phyloP scores from a whole-genome alignment of 805 yeast species.

The Hanseniaspora pseudoguilliermondii region DNA sequence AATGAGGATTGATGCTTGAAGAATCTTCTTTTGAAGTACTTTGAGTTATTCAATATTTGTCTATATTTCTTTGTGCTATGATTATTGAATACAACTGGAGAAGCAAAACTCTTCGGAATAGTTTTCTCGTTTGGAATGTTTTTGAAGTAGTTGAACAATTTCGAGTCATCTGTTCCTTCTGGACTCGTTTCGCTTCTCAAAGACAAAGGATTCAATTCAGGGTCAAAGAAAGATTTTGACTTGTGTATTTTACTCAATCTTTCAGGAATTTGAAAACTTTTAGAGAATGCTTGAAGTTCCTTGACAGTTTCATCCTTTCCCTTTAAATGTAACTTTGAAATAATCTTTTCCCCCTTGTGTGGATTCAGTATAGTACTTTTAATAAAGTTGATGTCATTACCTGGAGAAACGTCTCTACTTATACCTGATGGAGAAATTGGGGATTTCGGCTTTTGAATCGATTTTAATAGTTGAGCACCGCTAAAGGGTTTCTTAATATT shows the following conservation, averaged over 20 bases:
- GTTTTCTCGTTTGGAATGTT: background rate
- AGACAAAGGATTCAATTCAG: background rate
- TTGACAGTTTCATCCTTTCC: constrained; percentile 11
- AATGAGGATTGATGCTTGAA: background rate
- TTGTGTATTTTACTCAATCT: background rate
- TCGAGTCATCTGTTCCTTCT: background rate
- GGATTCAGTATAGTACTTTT: background rate
- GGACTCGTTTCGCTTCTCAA: background rate
- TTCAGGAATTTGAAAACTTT: constrained; percentile 3
- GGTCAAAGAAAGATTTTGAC: background rate
- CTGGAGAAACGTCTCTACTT: background rate
- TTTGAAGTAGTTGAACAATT: constrained; percentile 1
- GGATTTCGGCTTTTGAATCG: constrained; percentile 7
- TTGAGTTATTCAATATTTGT: background rate
- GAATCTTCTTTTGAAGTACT: background rate
- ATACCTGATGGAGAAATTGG: background rate
- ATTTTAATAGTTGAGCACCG: constrained; percentile 4
- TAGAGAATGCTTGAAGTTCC: constrained; percentile 8
- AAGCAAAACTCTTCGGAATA: constrained; percentile 9
- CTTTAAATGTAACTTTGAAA: constrained; percentile 8
- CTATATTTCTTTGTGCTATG: constrained; percentile 1
- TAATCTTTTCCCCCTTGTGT: background rate
- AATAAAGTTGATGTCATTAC: background rate
- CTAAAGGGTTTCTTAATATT: background rate
- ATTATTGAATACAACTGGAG: background rate